Evolutionary conservation across 2,329 filamentous ascomycete species (phyloP), one percentile per base, ranked within the genome.

Genomic region (Colletotrichum gloeosporioides): DNA sequence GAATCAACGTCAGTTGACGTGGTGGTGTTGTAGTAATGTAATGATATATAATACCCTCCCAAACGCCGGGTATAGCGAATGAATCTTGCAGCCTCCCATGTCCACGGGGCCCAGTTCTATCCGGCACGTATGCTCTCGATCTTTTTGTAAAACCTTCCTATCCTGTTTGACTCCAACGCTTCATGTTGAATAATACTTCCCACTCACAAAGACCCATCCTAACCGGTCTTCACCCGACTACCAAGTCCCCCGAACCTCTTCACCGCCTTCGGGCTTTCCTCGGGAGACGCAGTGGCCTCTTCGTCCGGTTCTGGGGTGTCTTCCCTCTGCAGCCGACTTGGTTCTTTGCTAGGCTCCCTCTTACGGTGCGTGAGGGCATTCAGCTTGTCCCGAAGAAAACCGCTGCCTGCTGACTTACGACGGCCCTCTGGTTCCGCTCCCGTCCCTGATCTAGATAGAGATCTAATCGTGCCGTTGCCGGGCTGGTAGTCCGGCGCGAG

Each of bases 321-420:
- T 4, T 75, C 75, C 12, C 61, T 75, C 4, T 71, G 66, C 13
- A 25, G 53, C 9, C 62, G 69, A 27, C 63, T 74, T 4, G 27
- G 77, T n/a, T 79, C 79, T 57, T 78, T 79, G 44, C 73, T 76
- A 4, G 63, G 69, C 39, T 79, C 81, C 76, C 74, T 77, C 76
- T 80, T 79, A 70, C 79, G 79, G 55, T 76, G 71, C 32, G 78
- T 79, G 65, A 82, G 73, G 22, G 83, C 84, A 65, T 78, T 85
- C 13, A 85, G 57, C 77, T 83, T 87, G 31, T 86, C 85, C 34
- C 81, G 81, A 8, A 87, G 76, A 71, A 84, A 85, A 4, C 83
- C 81, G 22, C 81, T 77, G 8, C 81, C 80, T 10, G 78, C 79
- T 13, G 82, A 79, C 76, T 80, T 82, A 9, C 81, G 80, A 57